phyloP scores from a whole-genome alignment of 306 rosid genomes.

The Pterocarpus macrocarpus region DNA sequence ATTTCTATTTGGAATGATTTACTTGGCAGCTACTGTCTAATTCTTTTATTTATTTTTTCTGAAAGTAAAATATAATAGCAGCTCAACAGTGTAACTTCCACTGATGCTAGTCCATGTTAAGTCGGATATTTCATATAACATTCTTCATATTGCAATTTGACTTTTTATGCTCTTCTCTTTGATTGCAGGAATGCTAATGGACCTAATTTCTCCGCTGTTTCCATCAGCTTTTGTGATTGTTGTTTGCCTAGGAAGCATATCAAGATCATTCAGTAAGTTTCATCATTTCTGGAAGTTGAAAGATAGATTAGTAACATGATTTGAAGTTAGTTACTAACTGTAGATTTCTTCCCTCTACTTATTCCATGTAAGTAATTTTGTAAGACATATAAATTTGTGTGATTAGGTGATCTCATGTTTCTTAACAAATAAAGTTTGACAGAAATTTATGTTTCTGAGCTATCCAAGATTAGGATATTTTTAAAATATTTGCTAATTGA shows the following conservation, averaged over 20 bases:
- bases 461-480: conserved; percentile 35
- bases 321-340: neutral
- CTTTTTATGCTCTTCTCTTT: conserved; percentile 37
- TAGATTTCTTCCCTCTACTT: neutral
- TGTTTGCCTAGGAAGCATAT: conserved; percentile 94
- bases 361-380: neutral
- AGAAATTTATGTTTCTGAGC: conserved; percentile 21
- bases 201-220: conserved; percentile 90
- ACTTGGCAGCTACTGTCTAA: conserved; percentile 7
- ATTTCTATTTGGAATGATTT: conserved; percentile 28
- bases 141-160: conserved; percentile 34
- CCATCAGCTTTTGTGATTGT: conserved; percentile 87
- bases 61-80: conserved; percentile 30
- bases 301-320: conserved; percentile 29
- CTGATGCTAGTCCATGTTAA: conserved; percentile 11
- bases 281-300: neutral
- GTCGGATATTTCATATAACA: conserved; percentile 30
- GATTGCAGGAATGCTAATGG: conserved; percentile 96
- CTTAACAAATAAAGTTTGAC: conserved; percentile 5
- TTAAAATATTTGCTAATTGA: neutral
- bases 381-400: neutral
- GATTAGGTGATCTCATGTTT: conserved; percentile 7
- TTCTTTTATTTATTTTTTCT: neutral
- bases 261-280: conserved; percentile 98
- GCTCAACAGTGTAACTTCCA: conserved; percentile 2